Conservation (phyloP, 192 early-diverging fungal species). For the Backusella westeae region DNA sequence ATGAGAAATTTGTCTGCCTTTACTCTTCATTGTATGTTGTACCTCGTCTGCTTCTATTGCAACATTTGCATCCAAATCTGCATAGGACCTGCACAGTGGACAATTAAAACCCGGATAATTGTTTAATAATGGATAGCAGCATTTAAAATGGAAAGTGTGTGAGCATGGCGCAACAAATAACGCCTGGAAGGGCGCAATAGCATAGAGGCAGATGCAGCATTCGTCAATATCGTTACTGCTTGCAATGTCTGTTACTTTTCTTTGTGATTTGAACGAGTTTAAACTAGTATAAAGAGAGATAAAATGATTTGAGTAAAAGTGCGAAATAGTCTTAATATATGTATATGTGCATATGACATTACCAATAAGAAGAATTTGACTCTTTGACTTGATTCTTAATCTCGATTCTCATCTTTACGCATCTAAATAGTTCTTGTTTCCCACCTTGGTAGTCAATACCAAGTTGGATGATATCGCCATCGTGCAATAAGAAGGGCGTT, state of each 20-base stretch:
- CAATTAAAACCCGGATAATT: conserved; percentile 76
- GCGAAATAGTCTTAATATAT: background rate
- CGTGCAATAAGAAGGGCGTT: conserved; percentile 72
- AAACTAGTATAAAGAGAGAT: background rate
- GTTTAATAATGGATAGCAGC: conserved; percentile 78
- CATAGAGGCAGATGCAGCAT: conserved; percentile 82
- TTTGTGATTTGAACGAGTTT: conserved; percentile 33
- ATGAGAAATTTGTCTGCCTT: no score
- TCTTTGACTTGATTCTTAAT: conserved; percentile 41
- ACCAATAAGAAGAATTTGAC: background rate
- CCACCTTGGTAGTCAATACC: conserved; percentile 97
- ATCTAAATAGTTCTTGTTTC: conserved; percentile 88
- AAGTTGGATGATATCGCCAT: conserved; percentile 93
- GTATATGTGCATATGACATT: background rate
- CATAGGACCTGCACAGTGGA: conserved; percentile 89
- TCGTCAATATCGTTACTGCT: conserved; percentile 35
- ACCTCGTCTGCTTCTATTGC: conserved; percentile 41
- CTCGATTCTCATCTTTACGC: conserved; percentile 86
- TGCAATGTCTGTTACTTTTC: background rate
- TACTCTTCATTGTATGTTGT: background rate
- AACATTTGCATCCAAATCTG: conserved; percentile 84
- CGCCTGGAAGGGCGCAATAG: conserved; percentile 78
- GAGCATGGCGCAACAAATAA: conserved; percentile 84
- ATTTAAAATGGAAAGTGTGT: conserved; percentile 89
- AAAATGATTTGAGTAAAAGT: conserved; percentile 26